Conservation (phyloP, 257 asterid species). For the Fraxinus cuspidata region DNA sequence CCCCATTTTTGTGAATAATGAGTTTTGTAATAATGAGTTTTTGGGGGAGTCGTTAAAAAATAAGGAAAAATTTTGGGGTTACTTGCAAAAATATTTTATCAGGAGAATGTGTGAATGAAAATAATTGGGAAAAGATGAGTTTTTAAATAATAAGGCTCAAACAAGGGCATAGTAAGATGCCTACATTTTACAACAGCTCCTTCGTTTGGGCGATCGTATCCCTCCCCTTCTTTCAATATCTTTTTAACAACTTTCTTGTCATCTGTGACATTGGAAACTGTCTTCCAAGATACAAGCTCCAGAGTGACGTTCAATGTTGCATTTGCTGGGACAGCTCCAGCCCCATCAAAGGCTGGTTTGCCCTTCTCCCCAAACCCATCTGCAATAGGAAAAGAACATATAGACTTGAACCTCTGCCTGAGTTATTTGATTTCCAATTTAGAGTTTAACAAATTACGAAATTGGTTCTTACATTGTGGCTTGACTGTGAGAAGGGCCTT, state of each 20-base stretch:
- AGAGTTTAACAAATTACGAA: too few relatives aligned
- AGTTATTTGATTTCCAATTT: not conserved
- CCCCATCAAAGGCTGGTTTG: constrained; percentile 49
- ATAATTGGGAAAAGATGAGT: too few relatives aligned
- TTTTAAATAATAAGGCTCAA: not conserved
- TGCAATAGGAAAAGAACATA: constrained; percentile 17
- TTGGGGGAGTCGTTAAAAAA: too few relatives aligned
- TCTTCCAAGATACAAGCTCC: constrained; percentile 68
- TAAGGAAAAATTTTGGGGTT: not conserved
- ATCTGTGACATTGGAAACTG: constrained; percentile 57
- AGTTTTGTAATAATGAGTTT: too few relatives aligned
- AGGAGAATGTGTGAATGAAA: too few relatives aligned
- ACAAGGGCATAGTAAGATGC: not conserved
- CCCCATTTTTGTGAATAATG: too few relatives aligned
- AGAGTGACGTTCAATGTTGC: constrained; percentile 44
- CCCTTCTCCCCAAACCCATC: constrained; percentile 80
- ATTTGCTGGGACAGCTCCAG: constrained; percentile 58
- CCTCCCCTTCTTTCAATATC: constrained; percentile 65
- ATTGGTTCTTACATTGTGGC: constrained; percentile 60
- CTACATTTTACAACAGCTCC: constrained; percentile 66
- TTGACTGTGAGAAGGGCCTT: constrained; percentile 60
- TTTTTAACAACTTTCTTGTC: constrained; percentile 70
- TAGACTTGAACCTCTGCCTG: not conserved
- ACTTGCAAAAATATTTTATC: too few relatives aligned
- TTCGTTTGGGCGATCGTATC: constrained; percentile 68